These are phyloP conservation scores for Yarrowia yakushimensis DNA, from an alignment of 805 yeast genomes.

Conservation along the genomic window DNA sequence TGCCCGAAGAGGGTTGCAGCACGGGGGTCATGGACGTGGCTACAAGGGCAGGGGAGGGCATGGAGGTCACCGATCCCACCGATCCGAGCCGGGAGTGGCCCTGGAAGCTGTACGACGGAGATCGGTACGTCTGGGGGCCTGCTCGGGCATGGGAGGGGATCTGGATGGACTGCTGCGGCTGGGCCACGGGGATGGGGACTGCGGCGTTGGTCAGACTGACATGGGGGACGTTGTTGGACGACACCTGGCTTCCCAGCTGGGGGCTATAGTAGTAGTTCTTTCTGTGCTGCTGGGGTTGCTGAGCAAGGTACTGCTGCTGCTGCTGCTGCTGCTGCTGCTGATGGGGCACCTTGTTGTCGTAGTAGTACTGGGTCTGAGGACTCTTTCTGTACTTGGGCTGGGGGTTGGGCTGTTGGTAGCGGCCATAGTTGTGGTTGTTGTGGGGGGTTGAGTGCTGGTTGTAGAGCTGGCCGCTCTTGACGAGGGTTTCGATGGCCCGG, in stretches of 20 bases:
- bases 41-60: not conserved
- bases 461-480: slow-evolving; percentile 22
- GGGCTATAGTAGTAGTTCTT: slow-evolving; percentile 20
- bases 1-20: not conserved
- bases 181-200: not conserved
- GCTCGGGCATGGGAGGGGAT: not conserved
- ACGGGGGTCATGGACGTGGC: slow-evolving; percentile 1
- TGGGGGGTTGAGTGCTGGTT: not conserved
- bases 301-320: not conserved
- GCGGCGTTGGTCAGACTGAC: not conserved
- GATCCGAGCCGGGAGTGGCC: slow-evolving; percentile 9
- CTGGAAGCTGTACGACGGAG: slow-evolving; percentile 20
- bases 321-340: slow-evolving; percentile 3
- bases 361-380: slow-evolving; percentile 17
- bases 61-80: slow-evolving; percentile 6
- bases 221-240: not conserved
- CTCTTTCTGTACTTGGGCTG: not conserved
- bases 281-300: not conserved
- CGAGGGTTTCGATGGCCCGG: slow-evolving; percentile 21
- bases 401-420: slow-evolving; percentile 4
- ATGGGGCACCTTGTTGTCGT: not conserved
- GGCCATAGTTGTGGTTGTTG: not conserved
- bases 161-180: slow-evolving; percentile 1
- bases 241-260: not conserved
- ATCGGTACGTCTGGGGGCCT: not conserved